A percentile compares a stretch with the other conserved stretches of the same genome.
phyloP scores from a whole-genome alignment of 2,329 filamentous ascomycete species.

The Zopfia rhizophila region DNA sequence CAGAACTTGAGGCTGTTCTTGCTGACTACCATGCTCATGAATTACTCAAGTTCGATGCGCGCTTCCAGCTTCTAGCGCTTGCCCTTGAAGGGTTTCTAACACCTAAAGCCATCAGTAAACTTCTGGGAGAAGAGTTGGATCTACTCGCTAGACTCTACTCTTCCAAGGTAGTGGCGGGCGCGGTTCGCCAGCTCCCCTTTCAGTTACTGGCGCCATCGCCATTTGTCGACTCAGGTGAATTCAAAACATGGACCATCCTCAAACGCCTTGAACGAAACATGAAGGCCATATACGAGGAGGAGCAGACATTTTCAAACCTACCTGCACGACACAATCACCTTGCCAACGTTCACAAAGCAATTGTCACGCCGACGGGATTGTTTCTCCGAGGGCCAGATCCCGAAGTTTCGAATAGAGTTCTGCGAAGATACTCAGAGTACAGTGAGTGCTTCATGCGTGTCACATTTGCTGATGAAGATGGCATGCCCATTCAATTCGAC shows the following conservation, averaged over 20 bases:
- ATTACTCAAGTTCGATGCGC: slow-evolving; percentile 27
- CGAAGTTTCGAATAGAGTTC: slow-evolving; percentile 64
- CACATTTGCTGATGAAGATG: slow-evolving; percentile 78
- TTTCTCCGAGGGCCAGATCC: slow-evolving; percentile 60
- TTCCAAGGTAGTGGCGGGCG: too few relatives aligned
- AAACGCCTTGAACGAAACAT: too few relatives aligned
- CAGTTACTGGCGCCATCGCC: too few relatives aligned
- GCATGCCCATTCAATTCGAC: slow-evolving; percentile 70
- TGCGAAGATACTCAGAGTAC: slow-evolving; percentile 36
- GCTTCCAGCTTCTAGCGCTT: slow-evolving; percentile 37
- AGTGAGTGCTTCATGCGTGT: slow-evolving; percentile 63
- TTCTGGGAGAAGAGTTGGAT: not conserved
- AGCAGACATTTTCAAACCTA: not conserved
- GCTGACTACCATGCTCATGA: slow-evolving; percentile 1
- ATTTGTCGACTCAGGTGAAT: too few relatives aligned
- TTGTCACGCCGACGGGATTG: slow-evolving; percentile 53
- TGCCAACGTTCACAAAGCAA: slow-evolving; percentile 45
- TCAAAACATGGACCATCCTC: too few relatives aligned
- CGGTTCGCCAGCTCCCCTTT: too few relatives aligned
- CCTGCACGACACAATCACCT: slow-evolving; percentile 29
- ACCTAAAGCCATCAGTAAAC: slow-evolving; percentile 9
- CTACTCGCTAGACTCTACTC: not conserved
- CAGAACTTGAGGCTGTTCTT: slow-evolving; percentile 8
- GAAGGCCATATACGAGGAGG: too few relatives aligned
- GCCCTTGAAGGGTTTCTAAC: slow-evolving; percentile 36